phyloP scores from a whole-genome alignment of 805 yeast genomes.

The Candida multigemmis region DNA sequence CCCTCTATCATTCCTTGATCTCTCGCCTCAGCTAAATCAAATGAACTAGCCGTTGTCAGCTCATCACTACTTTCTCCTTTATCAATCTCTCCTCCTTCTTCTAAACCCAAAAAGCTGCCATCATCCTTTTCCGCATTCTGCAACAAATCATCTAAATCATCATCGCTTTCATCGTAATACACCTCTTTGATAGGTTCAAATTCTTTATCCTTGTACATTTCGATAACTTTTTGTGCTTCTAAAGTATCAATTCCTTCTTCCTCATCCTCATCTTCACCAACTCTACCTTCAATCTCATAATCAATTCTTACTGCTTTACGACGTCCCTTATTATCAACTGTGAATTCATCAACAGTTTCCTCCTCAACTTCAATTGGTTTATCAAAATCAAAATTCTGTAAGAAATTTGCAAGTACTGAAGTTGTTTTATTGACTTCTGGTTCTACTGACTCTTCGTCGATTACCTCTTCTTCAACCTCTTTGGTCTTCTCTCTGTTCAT shows the following conservation, averaged over 20 bases:
- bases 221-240: conserved; percentile 10
- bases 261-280: conserved; percentile 13
- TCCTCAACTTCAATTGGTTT: conserved; percentile 27
- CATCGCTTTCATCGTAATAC: conserved; percentile 30
- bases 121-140: conserved; percentile 4
- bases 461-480: conserved; percentile 8
- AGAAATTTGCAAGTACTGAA: conserved; percentile 25
- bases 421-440: conserved; percentile 16
- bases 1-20: conserved; percentile 4
- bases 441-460: conserved; percentile 4
- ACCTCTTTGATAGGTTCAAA: conserved; percentile 18
- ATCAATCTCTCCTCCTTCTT: conserved; percentile 5
- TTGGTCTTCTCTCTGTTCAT: conserved; percentile 8
- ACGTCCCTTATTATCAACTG: conserved; percentile 28
- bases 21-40: conserved; percentile 11
- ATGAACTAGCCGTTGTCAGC: conserved; percentile 8
- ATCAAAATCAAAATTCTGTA: conserved; percentile 23
- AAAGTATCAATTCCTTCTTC: conserved; percentile 13
- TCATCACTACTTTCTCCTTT: conserved; percentile 7
- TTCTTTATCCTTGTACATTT: conserved; percentile 11
- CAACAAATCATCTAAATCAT: conserved; percentile 19
- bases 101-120: conserved; percentile 4
- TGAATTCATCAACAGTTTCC: conserved; percentile 23
- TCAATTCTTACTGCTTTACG: conserved; percentile 22
- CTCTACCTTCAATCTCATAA: conserved; percentile 21